These are phyloP conservation scores for Trichopus zeylanicus DNA, from an alignment of 116 monocot species.

Conservation along the genomic window DNA sequence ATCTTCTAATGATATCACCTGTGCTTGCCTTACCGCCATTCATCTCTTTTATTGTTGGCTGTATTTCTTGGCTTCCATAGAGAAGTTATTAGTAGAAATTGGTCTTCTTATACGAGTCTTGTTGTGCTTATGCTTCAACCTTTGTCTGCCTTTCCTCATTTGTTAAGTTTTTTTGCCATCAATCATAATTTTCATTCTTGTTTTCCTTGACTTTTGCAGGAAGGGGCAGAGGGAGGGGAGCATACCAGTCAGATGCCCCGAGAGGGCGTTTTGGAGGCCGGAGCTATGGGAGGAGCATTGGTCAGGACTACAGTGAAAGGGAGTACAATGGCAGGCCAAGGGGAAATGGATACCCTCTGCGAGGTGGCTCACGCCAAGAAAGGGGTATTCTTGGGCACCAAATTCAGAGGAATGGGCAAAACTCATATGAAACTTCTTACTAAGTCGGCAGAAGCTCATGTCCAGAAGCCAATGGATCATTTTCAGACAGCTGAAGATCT, in stretches of 20 bases:
- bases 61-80: not conserved
- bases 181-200: not conserved
- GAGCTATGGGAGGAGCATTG: conserved; percentile 9
- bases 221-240: conserved; percentile 51
- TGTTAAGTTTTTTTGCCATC: not conserved
- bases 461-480: not conserved
- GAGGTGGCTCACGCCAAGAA: conserved; percentile 18
- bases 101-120: not conserved
- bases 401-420: conserved; percentile 19
- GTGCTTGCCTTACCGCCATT: not conserved
- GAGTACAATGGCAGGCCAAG: conserved; percentile 24
- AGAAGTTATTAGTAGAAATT: too few relatives aligned
- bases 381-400: conserved; percentile 33
- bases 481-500: not conserved
- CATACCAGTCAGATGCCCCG: conserved; percentile 32
- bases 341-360: conserved; percentile 38
- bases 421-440: conserved; percentile 7
- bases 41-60: not conserved
- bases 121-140: not conserved
- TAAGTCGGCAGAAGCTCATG: not conserved
- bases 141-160: too few relatives aligned
- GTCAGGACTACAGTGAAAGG: conserved; percentile 11
- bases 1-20: too few relatives aligned
- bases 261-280: conserved; percentile 38
- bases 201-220: conserved; percentile 12